Evolutionary conservation across 2,329 filamentous ascomycete species (phyloP), one percentile per base, ranked within the genome.

Genomic region (Aureobasidium sp.): DNA sequence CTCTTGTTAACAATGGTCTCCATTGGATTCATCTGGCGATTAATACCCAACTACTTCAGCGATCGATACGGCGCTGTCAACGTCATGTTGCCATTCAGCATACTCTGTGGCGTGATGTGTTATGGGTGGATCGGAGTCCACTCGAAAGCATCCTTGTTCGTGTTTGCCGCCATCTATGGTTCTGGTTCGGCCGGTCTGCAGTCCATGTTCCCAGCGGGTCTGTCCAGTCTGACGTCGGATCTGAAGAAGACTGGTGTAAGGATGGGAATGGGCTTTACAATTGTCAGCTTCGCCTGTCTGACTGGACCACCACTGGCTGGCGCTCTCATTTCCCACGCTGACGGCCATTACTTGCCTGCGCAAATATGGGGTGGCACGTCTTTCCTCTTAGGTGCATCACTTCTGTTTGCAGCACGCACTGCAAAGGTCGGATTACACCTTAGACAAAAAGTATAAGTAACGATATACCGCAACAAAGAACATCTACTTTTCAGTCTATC

Each of bases 1-100:
- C 73, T 87, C 2, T 75, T 87, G 1, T 74, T 87, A 49, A 78
- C 85, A 20, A 77, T 81, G 25, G 85, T 86, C 64, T 82, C 77
- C 9, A 73, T 84, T 17, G 83, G 84, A 1, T 76, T 86, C 3
- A 69, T 82, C 0, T 77, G 79, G n/a, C 82, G 84, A 0, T 71
- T 84, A 0, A 65, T 84, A 0, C 78, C 81, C 0, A 80, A 79
- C 14, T 78, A 78, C 64, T 67, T 86, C 6, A 83, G 83, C 0
- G 83, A 86, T 68, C 76, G 72, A 7, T 71, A 82, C 2, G 84
- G 85, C 0, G 77, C 82, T 0, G 73, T 85, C 52, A 86, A 86
- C 66, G 77, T 79, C 1, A 76, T 84, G 29, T 78, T 84, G n/a
- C 78, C 83, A 0, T 78, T 79, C 55, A 76, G 75, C 2, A 69